A percentile compares a stretch with the other conserved stretches of the same genome.
Evolutionary conservation across 169 alveolate genomes (phyloP).

Genomic region (Cardiosporidium cionae): DNA sequence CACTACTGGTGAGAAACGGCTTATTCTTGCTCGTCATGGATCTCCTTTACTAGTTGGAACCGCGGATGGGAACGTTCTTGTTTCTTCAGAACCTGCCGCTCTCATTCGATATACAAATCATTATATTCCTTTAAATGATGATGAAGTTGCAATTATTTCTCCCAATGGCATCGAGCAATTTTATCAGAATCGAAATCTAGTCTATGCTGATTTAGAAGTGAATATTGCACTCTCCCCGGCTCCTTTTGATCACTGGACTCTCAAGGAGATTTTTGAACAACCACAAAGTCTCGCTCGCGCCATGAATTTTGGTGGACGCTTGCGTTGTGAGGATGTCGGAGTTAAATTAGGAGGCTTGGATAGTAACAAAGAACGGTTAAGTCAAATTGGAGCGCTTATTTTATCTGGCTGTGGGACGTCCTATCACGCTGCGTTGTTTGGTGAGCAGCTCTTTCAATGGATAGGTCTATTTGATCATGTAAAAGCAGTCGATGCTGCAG

Average conservation of each 20-base stretch:
- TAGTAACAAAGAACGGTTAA: conserved; percentile 49
- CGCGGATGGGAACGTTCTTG: conserved; percentile 53
- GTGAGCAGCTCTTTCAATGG: conserved; percentile 72
- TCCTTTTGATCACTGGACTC: conserved; percentile 81
- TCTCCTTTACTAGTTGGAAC: conserved; percentile 83
- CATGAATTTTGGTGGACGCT: conserved; percentile 70
- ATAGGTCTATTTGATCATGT: conserved; percentile 65
- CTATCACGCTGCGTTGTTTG: conserved; percentile 77
- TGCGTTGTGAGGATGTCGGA: conserved; percentile 39
- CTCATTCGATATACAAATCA: conserved; percentile 81
- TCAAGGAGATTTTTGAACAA: conserved; percentile 81
- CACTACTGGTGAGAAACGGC: conserved; percentile 69
- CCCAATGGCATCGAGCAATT: conserved; percentile 58
- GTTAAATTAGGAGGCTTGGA: conserved; percentile 78
- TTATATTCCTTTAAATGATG: conserved; percentile 74
- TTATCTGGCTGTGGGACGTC: conserved; percentile 90
- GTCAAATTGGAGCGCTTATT: conserved; percentile 57
- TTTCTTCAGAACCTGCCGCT: conserved; percentile 89
- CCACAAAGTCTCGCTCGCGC: conserved; percentile 62
- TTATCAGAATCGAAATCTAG: conserved; percentile 41
- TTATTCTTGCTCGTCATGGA: conserved; percentile 84
- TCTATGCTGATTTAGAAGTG: conserved; percentile 36
- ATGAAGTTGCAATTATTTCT: conserved; percentile 72
- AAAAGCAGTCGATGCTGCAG: conserved; percentile 78
- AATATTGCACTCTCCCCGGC: conserved; percentile 60